Evolutionary conservation across 805 yeast genomes (phyloP), one percentile per base, ranked within the genome.

Genomic region (Kazachstania psychrophila): DNA sequence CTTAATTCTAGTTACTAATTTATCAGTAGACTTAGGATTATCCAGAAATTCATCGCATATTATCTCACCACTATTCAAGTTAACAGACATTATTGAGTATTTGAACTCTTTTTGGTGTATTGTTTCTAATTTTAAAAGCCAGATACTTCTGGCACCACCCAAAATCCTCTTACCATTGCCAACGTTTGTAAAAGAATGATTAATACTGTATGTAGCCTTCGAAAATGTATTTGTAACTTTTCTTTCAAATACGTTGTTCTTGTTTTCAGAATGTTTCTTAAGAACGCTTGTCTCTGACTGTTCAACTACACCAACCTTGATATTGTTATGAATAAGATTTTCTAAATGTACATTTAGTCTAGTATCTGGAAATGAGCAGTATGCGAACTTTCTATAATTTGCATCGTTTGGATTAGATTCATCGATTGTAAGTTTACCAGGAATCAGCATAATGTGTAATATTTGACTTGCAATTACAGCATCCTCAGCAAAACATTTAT

Each of bases 221-320:
- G 96, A 85, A 53, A 79, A 85, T 0, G 85, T 76, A 7, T 76
- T 73, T 0, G 88, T 72, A 6, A 92, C 60, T 43, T 73, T 62
- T 32, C 97, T 64, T 35, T 71, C 72, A 58, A 89, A 84, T 2
- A 87, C 69, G n/a, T 33, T 65, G 22, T 69, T 61, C 37, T 72
- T 72, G 42, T 71, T 77, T 5, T 72, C 57, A 5, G 48, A 38
- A 12, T 60, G 62, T 5, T 72, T 68, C 49, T 84, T 84, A 11
- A 84, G 65, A 0, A 86, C 85, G 2, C 86, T 79, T 0, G 89
- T 75, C 52, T 89, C 96, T 4, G 73, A 63, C 52, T 92, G 97
- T 50, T 80, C 79, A 0, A 88, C 92, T 2, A 92, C 75, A 0
- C 94, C 97, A 3, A 92, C 85, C 53, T 82, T 88, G 41, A 74